Evolutionary conservation across 2,329 filamentous ascomycete genomes (phyloP), one percentile per base, ranked within the genome.

Genomic region (Shiraia bambusicola): DNA sequence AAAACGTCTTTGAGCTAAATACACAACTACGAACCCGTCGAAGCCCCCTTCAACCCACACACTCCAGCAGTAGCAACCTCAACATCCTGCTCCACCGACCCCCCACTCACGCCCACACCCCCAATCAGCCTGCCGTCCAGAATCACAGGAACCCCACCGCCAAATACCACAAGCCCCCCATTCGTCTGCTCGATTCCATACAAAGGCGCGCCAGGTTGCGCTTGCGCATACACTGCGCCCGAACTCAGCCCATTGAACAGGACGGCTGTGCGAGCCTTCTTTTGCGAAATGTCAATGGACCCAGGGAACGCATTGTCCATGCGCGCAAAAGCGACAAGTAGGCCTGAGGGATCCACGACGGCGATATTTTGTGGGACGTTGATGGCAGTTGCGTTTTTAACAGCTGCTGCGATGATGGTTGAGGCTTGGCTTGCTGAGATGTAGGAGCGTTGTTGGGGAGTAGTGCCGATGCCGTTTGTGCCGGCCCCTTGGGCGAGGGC

Each of bases 281-380:
- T 63, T 22, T 49, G 49, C 4, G 52, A 56, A 11, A 65, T 49
- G 15, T 63, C 60, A 30, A 65, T 59, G 17, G 55, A 60, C 6
- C 58, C 60, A 3, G 50, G 37, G 32, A 45, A 57, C 2, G 61
- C 56, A 19, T 62, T 62, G 47, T 65, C 60, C 58, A 61, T 59
- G 24, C 51, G 51, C 7, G 53, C 34, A 41, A 63, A 63, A 6
- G 57, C 59, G 24, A 65, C 54, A 11, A 63, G 47, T 1, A 61
- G 31, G 5, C 60, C 59, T 1, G 56, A 58, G 0, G 60, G 56
- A 31, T 63, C 59, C 4, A 63, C 54, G 6, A 65, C 37, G 16
- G 61, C 61, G 13, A 65, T 55, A 37, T 65, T 65, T 15, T 62
- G 52, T 2, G 58, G 58, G 9, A 60, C 37, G 2, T 51, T 50